A percentile compares a stretch with the other conserved stretches of the same genome.
Conservation (phyloP, 371 early-diverging fungal genomes). For the Zancudomyces culisetae region DNA sequence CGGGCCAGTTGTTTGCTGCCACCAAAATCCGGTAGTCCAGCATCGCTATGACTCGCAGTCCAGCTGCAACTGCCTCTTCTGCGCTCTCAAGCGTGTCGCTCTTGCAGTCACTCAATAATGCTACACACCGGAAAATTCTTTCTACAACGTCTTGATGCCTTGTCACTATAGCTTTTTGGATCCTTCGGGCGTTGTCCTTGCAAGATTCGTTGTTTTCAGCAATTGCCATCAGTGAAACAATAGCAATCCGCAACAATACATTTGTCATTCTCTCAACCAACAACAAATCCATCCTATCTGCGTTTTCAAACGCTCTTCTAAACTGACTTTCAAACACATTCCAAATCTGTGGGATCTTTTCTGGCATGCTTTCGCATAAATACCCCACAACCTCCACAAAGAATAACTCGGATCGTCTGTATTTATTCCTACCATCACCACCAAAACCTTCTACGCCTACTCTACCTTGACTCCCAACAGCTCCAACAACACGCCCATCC, state of each 20-base stretch:
- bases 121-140: constrained; percentile 20
- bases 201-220: neutral
- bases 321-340: constrained; percentile 41
- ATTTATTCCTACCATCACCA: constrained; percentile 19
- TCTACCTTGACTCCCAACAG: neutral
- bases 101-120: constrained; percentile 15
- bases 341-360: constrained; percentile 22
- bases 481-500: neutral
- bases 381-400: constrained; percentile 12
- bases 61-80: constrained; percentile 13
- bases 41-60: constrained; percentile 9
- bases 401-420: constrained; percentile 22
- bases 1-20: constrained; percentile 12
- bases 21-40: constrained; percentile 10
- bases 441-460: no score
- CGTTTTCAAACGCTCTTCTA: constrained; percentile 42
- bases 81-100: constrained; percentile 12
- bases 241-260: constrained; percentile 47
- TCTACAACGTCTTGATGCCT: constrained; percentile 5
- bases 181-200: neutral
- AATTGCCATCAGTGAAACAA: constrained; percentile 25
- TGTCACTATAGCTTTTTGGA: neutral
- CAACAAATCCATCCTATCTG: constrained; percentile 42
- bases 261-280: constrained; percentile 60
- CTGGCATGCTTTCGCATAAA: constrained; percentile 5